Conservation (phyloP, 805 yeast species). For the Hanseniaspora lindneri region DNA sequence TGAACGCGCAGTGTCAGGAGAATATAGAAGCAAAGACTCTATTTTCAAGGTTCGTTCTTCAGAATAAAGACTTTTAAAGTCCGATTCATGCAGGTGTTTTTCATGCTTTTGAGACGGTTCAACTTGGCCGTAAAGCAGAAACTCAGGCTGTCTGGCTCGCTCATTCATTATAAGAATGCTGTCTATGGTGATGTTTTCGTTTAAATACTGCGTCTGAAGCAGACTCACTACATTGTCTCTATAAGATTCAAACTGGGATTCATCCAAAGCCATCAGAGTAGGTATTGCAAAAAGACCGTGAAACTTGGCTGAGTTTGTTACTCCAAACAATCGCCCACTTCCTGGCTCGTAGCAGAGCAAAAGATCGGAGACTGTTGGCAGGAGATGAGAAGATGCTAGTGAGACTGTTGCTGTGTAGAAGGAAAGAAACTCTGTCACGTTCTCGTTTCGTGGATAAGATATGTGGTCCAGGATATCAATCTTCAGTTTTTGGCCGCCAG, state of each 20-base stretch:
- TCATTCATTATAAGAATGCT: constrained; percentile 2
- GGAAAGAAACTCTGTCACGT: background rate
- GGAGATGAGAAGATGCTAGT: constrained; percentile 2
- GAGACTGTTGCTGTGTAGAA: constrained; percentile 6
- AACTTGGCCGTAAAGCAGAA: constrained; percentile 4
- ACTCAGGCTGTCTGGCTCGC: constrained; percentile 3
- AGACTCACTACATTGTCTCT: constrained; percentile 1
- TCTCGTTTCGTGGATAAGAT: background rate
- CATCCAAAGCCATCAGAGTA: background rate
- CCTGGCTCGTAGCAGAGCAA: constrained; percentile 1
- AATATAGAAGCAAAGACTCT: constrained; percentile 4
- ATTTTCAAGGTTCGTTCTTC: background rate
- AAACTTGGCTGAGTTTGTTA: constrained; percentile 13
- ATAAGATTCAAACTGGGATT: background rate
- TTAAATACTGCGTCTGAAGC: background rate
- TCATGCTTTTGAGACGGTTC: background rate
- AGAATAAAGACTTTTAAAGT: constrained; percentile 2
- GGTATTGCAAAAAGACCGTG: constrained; percentile 13
- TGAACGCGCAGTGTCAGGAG: background rate
- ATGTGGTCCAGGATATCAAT: background rate
- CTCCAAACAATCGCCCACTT: constrained; percentile 9
- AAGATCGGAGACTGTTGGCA: background rate
- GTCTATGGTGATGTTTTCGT: background rate
- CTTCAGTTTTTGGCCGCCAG: background rate
- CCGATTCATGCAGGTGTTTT: background rate